Conservation (phyloP, 768 basidiomycete species). For the Boletus vinaceobasis region DNA sequence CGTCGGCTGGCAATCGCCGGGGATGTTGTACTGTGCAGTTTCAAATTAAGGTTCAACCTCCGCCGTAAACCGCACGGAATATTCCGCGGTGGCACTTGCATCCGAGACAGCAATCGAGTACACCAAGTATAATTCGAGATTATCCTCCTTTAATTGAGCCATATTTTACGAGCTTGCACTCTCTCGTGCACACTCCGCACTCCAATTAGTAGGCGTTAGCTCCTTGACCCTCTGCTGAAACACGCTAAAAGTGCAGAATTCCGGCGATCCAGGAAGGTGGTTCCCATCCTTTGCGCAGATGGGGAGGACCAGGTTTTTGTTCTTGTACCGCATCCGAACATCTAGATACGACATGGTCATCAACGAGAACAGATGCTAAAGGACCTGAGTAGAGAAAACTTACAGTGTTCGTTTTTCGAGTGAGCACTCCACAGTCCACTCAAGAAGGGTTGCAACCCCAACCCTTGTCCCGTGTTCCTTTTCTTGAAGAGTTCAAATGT, state of each 20-base stretch:
- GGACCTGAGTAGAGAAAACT: constrained; percentile 6
- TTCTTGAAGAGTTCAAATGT: constrained; percentile 72
- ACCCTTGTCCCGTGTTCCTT: constrained; percentile 2
- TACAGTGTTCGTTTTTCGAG: constrained; percentile 42
- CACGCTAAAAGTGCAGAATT: constrained; percentile 67
- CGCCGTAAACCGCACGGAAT: not conserved
- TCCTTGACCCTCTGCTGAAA: constrained; percentile 61
- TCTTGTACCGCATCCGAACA: constrained; percentile 77
- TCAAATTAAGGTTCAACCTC: constrained; percentile 17
- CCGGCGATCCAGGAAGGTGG: constrained; percentile 66
- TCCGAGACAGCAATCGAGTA: too few relatives aligned
- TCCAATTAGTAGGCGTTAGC: constrained; percentile 66
- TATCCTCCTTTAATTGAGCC: not conserved
- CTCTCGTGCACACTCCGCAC: constrained; percentile 51
- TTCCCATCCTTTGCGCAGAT: constrained; percentile 62
- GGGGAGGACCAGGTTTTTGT: constrained; percentile 59
- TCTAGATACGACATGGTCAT: constrained; percentile 32
- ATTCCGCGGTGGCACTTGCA: not conserved
- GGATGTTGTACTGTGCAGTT: constrained; percentile 25
- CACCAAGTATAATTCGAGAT: too few relatives aligned
- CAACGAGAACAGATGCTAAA: not conserved
- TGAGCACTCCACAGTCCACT: constrained; percentile 35
- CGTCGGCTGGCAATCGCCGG: constrained; percentile 26
- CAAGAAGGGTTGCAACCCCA: constrained; percentile 41
- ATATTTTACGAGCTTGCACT: not conserved